A percentile compares a stretch with the other conserved stretches of the same genome.
phyloP scores from a whole-genome alignment of 2,329 filamentous ascomycete species.

The Cordyceps sp. region DNA sequence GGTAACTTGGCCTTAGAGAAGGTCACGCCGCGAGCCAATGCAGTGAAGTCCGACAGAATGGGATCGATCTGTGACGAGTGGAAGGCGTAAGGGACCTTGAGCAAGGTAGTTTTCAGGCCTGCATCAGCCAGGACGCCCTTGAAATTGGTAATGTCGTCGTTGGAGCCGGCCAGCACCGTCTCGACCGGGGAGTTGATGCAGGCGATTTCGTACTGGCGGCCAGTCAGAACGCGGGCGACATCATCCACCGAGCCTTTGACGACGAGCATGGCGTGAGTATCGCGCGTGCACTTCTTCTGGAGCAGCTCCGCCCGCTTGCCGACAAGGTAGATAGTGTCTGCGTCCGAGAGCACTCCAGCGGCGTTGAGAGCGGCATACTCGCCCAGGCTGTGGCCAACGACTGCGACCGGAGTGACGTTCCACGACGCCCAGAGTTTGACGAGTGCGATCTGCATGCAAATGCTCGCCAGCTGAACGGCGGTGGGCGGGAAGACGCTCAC shows the following conservation, averaged over 20 bases:
- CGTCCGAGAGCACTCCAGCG: constrained; percentile 40
- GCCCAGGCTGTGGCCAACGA: constrained; percentile 35
- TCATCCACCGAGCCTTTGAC: constrained; percentile 8
- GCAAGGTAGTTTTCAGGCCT: constrained; percentile 11
- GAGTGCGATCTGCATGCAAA: constrained; percentile 21
- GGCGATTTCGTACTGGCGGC: constrained; percentile 14
- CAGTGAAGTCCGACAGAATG: neutral
- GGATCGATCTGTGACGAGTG: constrained; percentile 1
- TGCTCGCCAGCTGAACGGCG: constrained; percentile 17
- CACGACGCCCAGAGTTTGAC: constrained; percentile 18
- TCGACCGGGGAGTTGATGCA: constrained; percentile 48
- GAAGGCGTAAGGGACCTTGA: constrained; percentile 9
- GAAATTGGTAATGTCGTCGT: constrained; percentile 11
- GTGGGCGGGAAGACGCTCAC: constrained; percentile 3
- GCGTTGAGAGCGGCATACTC: constrained; percentile 45
- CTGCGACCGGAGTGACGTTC: constrained; percentile 22
- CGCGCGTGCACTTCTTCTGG: constrained; percentile 29
- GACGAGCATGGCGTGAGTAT: constrained; percentile 14
- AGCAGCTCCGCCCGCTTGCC: constrained; percentile 39
- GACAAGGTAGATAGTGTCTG: constrained; percentile 43
- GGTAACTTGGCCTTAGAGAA: constrained; percentile 1
- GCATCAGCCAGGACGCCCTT: neutral
- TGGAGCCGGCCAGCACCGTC: constrained; percentile 19
- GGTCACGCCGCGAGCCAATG: neutral
- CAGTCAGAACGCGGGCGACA: constrained; percentile 9